A percentile compares a stretch with the other conserved stretches of the same genome.
phyloP scores from a whole-genome alignment of 768 basidiomycete species.

The Lentinula guzmanii region DNA sequence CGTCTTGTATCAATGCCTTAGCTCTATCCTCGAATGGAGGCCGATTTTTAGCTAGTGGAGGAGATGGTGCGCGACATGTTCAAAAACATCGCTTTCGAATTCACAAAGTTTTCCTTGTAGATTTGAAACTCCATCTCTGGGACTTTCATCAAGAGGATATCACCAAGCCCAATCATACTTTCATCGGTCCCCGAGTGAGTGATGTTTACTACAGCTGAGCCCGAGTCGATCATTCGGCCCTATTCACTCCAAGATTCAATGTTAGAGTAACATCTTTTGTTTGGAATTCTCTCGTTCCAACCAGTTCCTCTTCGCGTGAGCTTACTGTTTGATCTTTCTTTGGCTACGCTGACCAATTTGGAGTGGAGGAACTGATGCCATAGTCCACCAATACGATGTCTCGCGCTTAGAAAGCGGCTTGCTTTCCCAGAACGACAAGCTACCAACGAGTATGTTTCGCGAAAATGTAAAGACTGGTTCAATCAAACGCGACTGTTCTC shows the following conservation, averaged over 20 bases:
- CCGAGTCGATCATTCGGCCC: not conserved
- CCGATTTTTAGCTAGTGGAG: constrained; percentile 61
- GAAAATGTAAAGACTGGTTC: constrained; percentile 4
- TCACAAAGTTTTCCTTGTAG: constrained; percentile 24
- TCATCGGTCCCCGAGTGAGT: constrained; percentile 42
- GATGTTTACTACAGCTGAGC: not conserved
- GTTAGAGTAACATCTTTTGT: constrained; percentile 64
- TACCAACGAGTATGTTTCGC: not conserved
- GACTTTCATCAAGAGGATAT: constrained; percentile 61
- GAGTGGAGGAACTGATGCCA: constrained; percentile 53
- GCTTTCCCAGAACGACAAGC: not conserved
- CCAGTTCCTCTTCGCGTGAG: constrained; percentile 60
- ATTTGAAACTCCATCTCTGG: constrained; percentile 54
- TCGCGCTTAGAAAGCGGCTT: constrained; percentile 26
- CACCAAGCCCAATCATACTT: constrained; percentile 29
- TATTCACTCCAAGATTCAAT: constrained; percentile 9
- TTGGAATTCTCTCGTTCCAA: constrained; percentile 67
- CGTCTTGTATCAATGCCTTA: constrained; percentile 61
- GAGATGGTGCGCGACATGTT: constrained; percentile 46
- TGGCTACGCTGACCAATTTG: not conserved
- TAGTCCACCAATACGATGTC: constrained; percentile 49
- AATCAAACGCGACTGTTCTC: constrained; percentile 7
- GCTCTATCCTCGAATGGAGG: constrained; percentile 56
- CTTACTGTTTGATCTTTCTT: constrained; percentile 8
- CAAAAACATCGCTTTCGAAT: constrained; percentile 4